A percentile compares a stretch with the other conserved stretches of the same genome.
These are phyloP conservation scores for Yamadazyma spencermartinsiae DNA, from an alignment of 1,139 yeast species.

Conservation along the genomic window DNA sequence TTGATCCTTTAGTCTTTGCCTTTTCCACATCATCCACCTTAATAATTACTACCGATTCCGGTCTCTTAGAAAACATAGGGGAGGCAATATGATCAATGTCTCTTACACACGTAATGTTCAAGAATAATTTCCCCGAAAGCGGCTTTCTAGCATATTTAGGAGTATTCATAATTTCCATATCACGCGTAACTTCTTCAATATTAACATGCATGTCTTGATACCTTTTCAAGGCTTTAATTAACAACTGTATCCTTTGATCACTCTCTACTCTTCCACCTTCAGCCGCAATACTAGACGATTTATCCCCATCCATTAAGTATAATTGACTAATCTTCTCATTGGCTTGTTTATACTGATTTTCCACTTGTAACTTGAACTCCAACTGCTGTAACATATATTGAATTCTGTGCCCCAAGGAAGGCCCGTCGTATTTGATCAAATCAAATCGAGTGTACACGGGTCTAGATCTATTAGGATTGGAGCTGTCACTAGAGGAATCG, in stretches of 20 bases:
- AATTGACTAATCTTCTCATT: conserved; percentile 84
- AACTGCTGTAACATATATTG: conserved; percentile 94
- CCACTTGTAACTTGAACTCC: conserved; percentile 90
- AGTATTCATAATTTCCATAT: conserved; percentile 63
- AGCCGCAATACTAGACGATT: conserved; percentile 81
- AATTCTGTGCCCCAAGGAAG: conserved; percentile 92
- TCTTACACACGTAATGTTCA: conserved; percentile 72
- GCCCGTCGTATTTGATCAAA: conserved; percentile 87
- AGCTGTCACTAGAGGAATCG: conserved; percentile 8
- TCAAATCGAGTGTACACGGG: conserved; percentile 70
- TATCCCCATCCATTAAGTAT: conserved; percentile 89
- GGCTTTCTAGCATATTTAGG: conserved; percentile 80
- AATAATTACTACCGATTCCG: conserved; percentile 75
- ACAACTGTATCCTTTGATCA: conserved; percentile 78
- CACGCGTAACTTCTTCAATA: conserved; percentile 62
- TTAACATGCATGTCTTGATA: conserved; percentile 87
- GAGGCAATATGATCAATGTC: conserved; percentile 93
- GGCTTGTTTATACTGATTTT: conserved; percentile 89
- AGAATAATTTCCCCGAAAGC: conserved; percentile 72
- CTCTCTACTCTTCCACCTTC: conserved; percentile 85
- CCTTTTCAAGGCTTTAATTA: conserved; percentile 80
- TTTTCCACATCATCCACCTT: conserved; percentile 86
- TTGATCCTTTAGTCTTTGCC: conserved; percentile 71
- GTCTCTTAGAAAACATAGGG: conserved; percentile 70
- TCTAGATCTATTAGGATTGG: conserved; percentile 15